A percentile compares a stretch with the other conserved stretches of the same genome.
These are phyloP conservation scores for Corylus heterophylla DNA, from an alignment of 306 rosid genomes.

Conservation along the genomic window DNA sequence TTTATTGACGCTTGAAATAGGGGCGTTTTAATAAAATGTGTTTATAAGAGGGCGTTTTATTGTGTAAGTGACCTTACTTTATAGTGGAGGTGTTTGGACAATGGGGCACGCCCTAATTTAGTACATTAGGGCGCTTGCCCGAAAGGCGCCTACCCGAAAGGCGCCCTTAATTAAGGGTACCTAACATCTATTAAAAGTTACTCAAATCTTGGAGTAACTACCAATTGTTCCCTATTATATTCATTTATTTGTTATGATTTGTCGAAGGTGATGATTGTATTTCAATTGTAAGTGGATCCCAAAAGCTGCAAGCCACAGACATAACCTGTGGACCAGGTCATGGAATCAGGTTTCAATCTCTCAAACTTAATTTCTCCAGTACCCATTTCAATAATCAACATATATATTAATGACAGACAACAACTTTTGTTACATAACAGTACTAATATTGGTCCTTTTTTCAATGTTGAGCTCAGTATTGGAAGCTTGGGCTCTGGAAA, in stretches of 20 bases:
- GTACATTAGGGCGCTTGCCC: too few relatives aligned
- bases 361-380: not conserved
- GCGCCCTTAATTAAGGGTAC: too few relatives aligned
- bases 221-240: not conserved
- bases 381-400: not conserved
- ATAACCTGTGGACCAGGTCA: constrained; percentile 92
- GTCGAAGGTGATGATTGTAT: constrained; percentile 80
- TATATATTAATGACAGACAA: too few relatives aligned
- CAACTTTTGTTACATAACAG: not conserved
- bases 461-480: constrained; percentile 41
- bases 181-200: not conserved
- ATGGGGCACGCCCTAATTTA: too few relatives aligned
- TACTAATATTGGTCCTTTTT: not conserved
- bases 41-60: too few relatives aligned
- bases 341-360: constrained; percentile 63
- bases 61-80: too few relatives aligned
- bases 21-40: too few relatives aligned
- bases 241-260: not conserved
- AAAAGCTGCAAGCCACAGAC: constrained; percentile 44
- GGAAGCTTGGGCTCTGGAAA: constrained; percentile 73
- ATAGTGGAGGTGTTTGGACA: too few relatives aligned
- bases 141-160: too few relatives aligned
- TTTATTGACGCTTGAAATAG: too few relatives aligned
- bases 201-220: not conserved
- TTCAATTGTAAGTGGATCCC: constrained; percentile 73